Evolutionary conservation across 805 yeast genomes (phyloP).

Genomic region (Zygoascus biomembranicola): DNA sequence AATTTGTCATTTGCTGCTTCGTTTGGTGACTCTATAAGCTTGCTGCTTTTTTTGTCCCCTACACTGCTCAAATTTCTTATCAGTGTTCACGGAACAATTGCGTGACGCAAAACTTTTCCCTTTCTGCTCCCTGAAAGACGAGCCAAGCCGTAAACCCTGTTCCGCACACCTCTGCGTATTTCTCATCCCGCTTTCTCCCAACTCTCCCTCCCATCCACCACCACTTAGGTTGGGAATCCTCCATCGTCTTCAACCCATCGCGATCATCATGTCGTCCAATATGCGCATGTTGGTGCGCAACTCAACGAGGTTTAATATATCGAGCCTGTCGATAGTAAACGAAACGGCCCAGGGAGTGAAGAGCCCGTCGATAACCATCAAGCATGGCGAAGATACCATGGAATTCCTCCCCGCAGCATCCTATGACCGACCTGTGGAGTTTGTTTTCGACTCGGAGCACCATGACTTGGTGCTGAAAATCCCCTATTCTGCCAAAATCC

Average conservation of each 20-base stretch:
- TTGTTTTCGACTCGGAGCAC: neutral
- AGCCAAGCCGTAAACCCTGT: too few species aligned
- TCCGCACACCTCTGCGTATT: neutral
- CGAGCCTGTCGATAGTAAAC: neutral
- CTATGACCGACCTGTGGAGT: neutral
- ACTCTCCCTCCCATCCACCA: neutral
- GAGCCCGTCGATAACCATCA: neutral
- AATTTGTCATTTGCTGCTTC: too few species aligned
- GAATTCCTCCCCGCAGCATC: neutral
- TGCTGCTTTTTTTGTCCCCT: too few species aligned
- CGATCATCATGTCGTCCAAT: neutral
- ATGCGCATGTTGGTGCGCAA: neutral
- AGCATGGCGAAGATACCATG: neutral
- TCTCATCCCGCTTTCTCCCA: neutral
- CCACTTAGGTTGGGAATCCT: neutral
- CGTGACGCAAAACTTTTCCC: neutral
- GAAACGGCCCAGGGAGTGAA: neutral
- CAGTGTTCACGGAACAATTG: neutral
- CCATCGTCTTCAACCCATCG: neutral
- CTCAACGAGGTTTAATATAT: neutral
- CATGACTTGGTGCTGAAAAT: slow-evolving; percentile 13
- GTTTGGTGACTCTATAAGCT: too few species aligned
- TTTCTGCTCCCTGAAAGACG: too few species aligned
- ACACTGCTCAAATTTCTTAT: neutral
- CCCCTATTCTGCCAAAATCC: slow-evolving; percentile 11